Evolutionary conservation across 2,329 filamentous ascomycete genomes (phyloP), one percentile per base, ranked within the genome.

Genomic region (Fusarium chlamydosporum): DNA sequence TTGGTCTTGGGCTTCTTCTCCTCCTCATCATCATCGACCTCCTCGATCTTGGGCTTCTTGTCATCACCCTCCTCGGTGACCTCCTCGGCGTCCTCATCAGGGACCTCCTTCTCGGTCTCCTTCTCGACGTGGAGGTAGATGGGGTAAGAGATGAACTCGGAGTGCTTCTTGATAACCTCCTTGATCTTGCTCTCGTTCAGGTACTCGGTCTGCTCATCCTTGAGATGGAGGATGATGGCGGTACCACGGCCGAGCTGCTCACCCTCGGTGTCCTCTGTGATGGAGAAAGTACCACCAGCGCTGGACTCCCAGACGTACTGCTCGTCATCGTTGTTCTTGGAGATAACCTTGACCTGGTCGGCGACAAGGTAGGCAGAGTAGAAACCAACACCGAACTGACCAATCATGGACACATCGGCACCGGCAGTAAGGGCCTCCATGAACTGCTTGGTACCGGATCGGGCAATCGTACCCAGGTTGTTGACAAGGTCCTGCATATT

Each of bases 131-230:
- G 96, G 75, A 99, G 95, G 89, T 97, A 99, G 91, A 99, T 99
- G 80, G 96, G 96, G 89, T 99, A 99, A 52, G 96, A 98, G 88
- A 99, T 99, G 89, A 99, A 99, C 88, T 99, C 96, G 81, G 96
- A 98, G 92, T 99, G 96, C 93, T 99, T 99, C 94, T 98, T 98
- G 88, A 99, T 94, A 74, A 99, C 95, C 89, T 99, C 96, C 92
- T 99, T 99, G 88, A 99, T 92, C 89, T 95, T 96, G 88, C 88
- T 88, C 92, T 99, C 96, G 84, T 98, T 96, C 75, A 98, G 88
- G 90, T 97, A 99, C 83, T 98, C 96, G 73, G 87, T 88, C 89
- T 99, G 96, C 90, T 99, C 96, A 77, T 99, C 96, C 92, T 99
- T 99, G 79, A 99, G 88, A 88, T 98, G 93, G 68, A 99, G 93